A percentile compares a stretch with the other conserved stretches of the same genome.
phyloP scores from a whole-genome alignment of 2,329 filamentous ascomycete species.

The Fonsecaea erecta region DNA sequence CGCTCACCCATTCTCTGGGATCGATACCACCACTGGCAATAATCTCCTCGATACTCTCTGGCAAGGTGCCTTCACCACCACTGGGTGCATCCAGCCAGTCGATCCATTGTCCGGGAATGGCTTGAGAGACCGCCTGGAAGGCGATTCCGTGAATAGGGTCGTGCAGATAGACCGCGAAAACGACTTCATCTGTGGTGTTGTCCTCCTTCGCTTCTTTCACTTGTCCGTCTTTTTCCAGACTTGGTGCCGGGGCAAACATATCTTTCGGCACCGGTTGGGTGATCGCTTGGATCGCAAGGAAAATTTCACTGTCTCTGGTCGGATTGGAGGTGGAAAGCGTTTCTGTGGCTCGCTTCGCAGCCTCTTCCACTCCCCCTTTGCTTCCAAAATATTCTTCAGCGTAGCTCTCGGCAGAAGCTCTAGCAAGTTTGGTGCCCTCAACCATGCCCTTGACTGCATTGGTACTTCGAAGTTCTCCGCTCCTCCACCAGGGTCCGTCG shows the following conservation, averaged over 20 bases:
- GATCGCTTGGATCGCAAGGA: conserved; percentile 92
- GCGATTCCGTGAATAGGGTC: conserved; percentile 92
- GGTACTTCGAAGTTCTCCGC: conserved; percentile 70
- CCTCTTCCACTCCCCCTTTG: conserved; percentile 77
- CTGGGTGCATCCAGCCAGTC: conserved; percentile 83
- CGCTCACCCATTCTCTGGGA: conserved; percentile 93
- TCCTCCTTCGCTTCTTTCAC: conserved; percentile 40
- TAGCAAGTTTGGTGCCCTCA: conserved; percentile 88
- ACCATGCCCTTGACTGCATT: conserved; percentile 77
- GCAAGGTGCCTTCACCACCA: conserved; percentile 58
- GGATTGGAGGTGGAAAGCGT: conserved; percentile 82
- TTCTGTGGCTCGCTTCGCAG: conserved; percentile 78
- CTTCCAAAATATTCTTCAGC: conserved; percentile 80
- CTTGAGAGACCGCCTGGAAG: conserved; percentile 81
- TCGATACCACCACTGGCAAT: conserved; percentile 77
- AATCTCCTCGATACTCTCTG: conserved; percentile 85
- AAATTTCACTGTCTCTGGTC: conserved; percentile 89
- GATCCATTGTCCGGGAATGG: conserved; percentile 82
- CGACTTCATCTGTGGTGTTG: conserved; percentile 62
- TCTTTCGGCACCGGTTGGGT: conserved; percentile 64
- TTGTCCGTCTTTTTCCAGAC: conserved; percentile 41
- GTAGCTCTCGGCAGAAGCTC: conserved; percentile 87
- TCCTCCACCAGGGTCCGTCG: conserved; percentile 95
- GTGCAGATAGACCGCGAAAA: conserved; percentile 77
- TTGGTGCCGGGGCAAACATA: conserved; percentile 68